These are phyloP conservation scores for Cladosporium cucumerinum DNA, from an alignment of 2,329 filamentous ascomycete species.

Conservation along the genomic window DNA sequence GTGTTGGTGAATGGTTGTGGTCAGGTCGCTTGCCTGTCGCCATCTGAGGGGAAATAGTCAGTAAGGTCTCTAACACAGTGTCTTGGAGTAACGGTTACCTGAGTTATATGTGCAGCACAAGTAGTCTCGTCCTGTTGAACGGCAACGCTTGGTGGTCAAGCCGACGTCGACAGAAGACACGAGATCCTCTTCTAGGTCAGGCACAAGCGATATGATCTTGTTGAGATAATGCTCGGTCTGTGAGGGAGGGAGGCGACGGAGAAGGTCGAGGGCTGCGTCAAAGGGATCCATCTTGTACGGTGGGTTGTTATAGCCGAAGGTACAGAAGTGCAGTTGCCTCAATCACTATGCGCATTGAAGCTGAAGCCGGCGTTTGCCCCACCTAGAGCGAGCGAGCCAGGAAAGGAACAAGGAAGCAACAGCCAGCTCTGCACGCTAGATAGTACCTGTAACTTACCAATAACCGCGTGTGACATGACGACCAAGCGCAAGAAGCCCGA, in stretches of 20 bases:
- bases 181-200: conserved; percentile 92
- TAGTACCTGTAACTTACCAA: too few relatives aligned
- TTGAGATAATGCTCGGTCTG: conserved; percentile 85
- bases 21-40: conserved; percentile 60
- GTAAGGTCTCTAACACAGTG: not conserved
- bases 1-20: not conserved
- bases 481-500: too few relatives aligned
- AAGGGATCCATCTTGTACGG: conserved; percentile 57
- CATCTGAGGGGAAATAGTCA: conserved; percentile 53
- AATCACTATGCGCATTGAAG: not conserved
- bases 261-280: conserved; percentile 84
- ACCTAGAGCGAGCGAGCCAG: not conserved
- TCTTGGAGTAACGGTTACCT: not conserved
- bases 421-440: too few relatives aligned
- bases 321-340: not conserved
- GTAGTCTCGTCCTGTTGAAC: conserved; percentile 88
- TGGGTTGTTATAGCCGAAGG: not conserved
- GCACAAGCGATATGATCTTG: conserved; percentile 81
- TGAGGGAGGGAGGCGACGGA: conserved; percentile 94
- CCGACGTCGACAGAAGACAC: conserved; percentile 97
- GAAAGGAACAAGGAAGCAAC: too few relatives aligned
- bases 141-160: conserved; percentile 79
- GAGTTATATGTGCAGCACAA: conserved; percentile 99
- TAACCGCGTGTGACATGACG: too few relatives aligned
- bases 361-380: not conserved